These are phyloP conservation scores for Verticillium isaacii DNA, from an alignment of 2,329 filamentous ascomycete species.

Conservation along the genomic window DNA sequence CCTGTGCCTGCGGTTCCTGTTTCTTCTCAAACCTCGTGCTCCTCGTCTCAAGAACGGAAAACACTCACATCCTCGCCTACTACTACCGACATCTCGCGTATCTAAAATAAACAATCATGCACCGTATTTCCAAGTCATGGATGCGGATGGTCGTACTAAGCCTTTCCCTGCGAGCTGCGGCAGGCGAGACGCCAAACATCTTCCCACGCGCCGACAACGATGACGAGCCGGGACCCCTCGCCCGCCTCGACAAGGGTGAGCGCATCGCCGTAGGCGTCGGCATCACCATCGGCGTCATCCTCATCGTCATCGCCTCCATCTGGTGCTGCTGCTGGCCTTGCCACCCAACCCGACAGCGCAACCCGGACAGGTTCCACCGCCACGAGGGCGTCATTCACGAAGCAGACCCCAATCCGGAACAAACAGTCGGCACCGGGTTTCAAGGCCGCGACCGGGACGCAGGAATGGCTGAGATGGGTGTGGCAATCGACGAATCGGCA, in stretches of 20 bases:
- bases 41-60: too few relatives aligned
- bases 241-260: not conserved
- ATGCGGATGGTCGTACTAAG: too few relatives aligned
- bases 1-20: too few relatives aligned
- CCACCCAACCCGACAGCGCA: not conserved
- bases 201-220: not conserved
- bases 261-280: not conserved
- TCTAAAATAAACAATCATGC: too few relatives aligned
- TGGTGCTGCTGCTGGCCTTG: not conserved
- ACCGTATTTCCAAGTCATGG: too few relatives aligned
- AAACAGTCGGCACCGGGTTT: not conserved
- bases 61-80: not conserved
- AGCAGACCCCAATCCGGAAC: not conserved
- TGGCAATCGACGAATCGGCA: not conserved
- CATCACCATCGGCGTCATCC: not conserved
- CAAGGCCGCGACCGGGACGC: not conserved
- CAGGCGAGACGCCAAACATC: not conserved
- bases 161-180: too few relatives aligned
- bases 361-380: not conserved
- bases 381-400: not conserved
- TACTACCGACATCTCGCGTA: not conserved
- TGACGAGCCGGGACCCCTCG: not conserved
- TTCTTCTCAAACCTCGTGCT: too few relatives aligned
- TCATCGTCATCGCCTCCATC: not conserved
- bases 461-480: not conserved